These are phyloP conservation scores for Saccharomyces mikatae DNA, from an alignment of 805 yeast species.

Conservation along the genomic window DNA sequence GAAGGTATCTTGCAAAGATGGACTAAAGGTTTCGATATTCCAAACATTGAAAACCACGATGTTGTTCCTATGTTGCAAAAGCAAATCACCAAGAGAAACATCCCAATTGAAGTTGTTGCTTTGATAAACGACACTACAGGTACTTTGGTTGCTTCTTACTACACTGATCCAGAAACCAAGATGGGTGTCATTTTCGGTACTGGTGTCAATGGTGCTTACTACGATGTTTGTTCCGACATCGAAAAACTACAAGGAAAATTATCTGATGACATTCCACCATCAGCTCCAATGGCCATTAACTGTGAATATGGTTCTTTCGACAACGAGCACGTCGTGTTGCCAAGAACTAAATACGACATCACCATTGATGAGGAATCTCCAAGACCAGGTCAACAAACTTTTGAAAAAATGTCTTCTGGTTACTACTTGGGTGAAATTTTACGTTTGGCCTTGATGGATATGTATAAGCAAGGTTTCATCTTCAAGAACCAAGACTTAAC, in stretches of 20 bases:
- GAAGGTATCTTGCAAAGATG: slow-evolving; percentile 84
- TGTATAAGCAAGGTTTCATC: slow-evolving; percentile 52
- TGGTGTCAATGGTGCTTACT: slow-evolving; percentile 95
- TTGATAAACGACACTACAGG: slow-evolving; percentile 95
- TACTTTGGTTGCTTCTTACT: slow-evolving; percentile 88
- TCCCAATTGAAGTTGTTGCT: slow-evolving; percentile 82
- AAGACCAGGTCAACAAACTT: slow-evolving; percentile 90
- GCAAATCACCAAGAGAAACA: slow-evolving; percentile 51
- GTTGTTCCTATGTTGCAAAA: slow-evolving; percentile 85
- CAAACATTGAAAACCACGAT: slow-evolving; percentile 85
- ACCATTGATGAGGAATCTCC: slow-evolving; percentile 78
- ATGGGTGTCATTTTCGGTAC: slow-evolving; percentile 96
- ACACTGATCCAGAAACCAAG: slow-evolving; percentile 75
- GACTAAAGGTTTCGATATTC: slow-evolving; percentile 95
- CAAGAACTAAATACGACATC: slow-evolving; percentile 82
- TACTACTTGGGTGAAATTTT: slow-evolving; percentile 87
- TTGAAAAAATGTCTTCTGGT: slow-evolving; percentile 96
- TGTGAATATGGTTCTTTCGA: slow-evolving; percentile 98
- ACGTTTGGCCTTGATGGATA: slow-evolving; percentile 70
- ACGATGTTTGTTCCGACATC: slow-evolving; percentile 60
- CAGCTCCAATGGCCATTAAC: slow-evolving; percentile 84
- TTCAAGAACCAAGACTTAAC: slow-evolving; percentile 62
- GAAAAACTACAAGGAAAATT: slow-evolving; percentile 72
- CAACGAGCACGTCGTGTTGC: slow-evolving; percentile 73
- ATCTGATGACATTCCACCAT: slow-evolving; percentile 51